phyloP scores from a whole-genome alignment of 1,139 yeast genomes.

The Saccharomycopsis crataegensis region DNA sequence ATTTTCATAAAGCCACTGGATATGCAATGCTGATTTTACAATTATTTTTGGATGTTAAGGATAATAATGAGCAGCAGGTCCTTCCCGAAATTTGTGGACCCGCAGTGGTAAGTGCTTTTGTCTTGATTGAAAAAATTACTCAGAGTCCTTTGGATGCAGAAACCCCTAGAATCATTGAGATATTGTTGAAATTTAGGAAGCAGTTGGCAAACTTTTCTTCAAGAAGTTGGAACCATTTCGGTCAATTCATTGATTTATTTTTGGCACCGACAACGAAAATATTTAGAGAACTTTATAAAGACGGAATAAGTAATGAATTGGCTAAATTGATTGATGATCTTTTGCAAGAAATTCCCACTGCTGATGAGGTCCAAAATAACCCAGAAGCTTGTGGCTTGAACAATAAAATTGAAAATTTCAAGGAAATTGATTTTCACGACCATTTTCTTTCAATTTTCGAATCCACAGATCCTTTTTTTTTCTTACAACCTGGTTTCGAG shows the following conservation, averaged over 20 bases:
- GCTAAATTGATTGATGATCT: conserved; percentile 2
- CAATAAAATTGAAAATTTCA: background rate
- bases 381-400: background rate
- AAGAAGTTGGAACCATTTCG: conserved; percentile 1
- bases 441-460: background rate
- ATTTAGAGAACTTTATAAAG: background rate
- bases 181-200: background rate
- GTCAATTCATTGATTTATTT: conserved; percentile 1
- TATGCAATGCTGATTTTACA: conserved; percentile 1
- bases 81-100: background rate
- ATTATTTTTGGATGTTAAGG: conserved; percentile 1
- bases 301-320: conserved; percentile 1
- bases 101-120: background rate
- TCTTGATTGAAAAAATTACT: background rate
- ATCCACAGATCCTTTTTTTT: background rate
- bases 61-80: background rate
- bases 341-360: background rate
- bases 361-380: background rate
- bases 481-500: background rate
- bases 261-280: background rate
- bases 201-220: background rate
- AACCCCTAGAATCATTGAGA: background rate
- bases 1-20: background rate
- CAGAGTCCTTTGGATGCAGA: conserved; percentile 1
- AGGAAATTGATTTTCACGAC: conserved; percentile 1